A percentile compares a stretch with the other conserved stretches of the same genome.
These are phyloP conservation scores for Cystofilobasidium ferigula DNA, from an alignment of 768 basidiomycete species.

Conservation along the genomic window DNA sequence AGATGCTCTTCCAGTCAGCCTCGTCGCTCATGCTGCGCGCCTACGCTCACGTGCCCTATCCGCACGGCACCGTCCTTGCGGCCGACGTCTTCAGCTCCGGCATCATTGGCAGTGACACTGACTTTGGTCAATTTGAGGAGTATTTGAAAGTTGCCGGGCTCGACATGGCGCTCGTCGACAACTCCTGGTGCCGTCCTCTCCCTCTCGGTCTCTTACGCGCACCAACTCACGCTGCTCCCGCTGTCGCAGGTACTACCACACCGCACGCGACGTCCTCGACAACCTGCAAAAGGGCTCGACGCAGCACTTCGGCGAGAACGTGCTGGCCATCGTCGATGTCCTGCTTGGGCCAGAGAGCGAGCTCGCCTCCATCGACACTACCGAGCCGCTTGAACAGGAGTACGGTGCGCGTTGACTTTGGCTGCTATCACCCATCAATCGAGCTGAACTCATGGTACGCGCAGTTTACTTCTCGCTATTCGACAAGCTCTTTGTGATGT, in stretches of 20 bases:
- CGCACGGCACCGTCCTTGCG: conserved; percentile 22
- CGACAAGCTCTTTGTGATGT: conserved; percentile 17
- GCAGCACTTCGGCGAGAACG: conserved; percentile 25
- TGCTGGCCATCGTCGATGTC: conserved; percentile 20
- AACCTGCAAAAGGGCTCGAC: conserved; percentile 23
- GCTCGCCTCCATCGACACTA: background rate
- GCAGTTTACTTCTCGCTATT: conserved; percentile 25
- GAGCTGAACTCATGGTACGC: no score
- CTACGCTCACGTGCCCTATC: conserved; percentile 21
- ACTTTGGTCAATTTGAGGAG: conserved; percentile 17
- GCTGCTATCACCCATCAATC: no score
- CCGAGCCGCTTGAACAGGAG: background rate
- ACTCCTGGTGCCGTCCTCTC: conserved; percentile 5
- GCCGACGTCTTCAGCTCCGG: conserved; percentile 25
- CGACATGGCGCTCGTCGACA: conserved; percentile 23
- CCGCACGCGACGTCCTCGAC: conserved; percentile 9
- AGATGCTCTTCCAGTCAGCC: conserved; percentile 26
- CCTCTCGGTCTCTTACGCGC: background rate
- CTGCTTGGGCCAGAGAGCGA: background rate
- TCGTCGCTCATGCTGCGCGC: conserved; percentile 12
- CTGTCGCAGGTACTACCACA: conserved; percentile 21
- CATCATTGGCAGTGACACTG: conserved; percentile 22
- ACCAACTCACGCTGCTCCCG: background rate
- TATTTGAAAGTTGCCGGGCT: conserved; percentile 17
- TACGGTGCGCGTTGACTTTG: background rate